Percentiles rank a stretch among this genome's conserved stretches.
Conservation (phyloP, 192 early-diverging fungal genomes). For the Rhizophagus sp. region DNA sequence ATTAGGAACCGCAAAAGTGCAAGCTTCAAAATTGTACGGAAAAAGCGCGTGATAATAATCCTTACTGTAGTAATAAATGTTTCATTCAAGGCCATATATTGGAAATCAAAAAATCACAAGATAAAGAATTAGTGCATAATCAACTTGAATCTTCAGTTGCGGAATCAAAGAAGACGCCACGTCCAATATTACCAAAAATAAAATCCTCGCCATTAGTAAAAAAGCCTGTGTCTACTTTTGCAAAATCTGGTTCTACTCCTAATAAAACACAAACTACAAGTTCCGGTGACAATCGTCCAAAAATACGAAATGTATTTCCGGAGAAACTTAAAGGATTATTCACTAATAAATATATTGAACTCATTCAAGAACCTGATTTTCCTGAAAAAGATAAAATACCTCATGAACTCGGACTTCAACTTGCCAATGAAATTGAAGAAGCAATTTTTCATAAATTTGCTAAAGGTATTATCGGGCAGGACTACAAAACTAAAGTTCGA, state of each 20-base stretch:
- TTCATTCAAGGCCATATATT: slow-evolving; percentile 34
- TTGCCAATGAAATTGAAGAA: slow-evolving; percentile 50
- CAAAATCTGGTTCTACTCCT: not conserved
- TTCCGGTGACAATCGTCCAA: slow-evolving; percentile 14
- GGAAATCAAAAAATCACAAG: slow-evolving; percentile 30
- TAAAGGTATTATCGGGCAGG: slow-evolving; percentile 41
- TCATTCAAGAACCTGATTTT: slow-evolving; percentile 12
- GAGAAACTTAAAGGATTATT: slow-evolving; percentile 20
- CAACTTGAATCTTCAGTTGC: not conserved
- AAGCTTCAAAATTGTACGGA: slow-evolving; percentile 40
- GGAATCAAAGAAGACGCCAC: not conserved
- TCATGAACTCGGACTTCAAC: slow-evolving; percentile 35
- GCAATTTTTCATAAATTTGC: slow-evolving; percentile 51
- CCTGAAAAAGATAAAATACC: not conserved
- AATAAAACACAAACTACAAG: not conserved
- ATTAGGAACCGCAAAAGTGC: slow-evolving; percentile 26
- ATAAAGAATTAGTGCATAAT: not conserved
- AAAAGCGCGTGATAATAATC: slow-evolving; percentile 39
- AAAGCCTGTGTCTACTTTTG: not conserved
- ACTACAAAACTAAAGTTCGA: slow-evolving; percentile 79
- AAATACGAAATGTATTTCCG: slow-evolving; percentile 14
- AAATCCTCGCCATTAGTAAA: not conserved
- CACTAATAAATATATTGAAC: slow-evolving; percentile 14
- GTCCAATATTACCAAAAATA: not conserved
- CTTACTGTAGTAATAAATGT: slow-evolving; percentile 49